Percentiles rank a stretch among this genome's conserved stretches.
phyloP scores from a whole-genome alignment of 2,329 filamentous ascomycete species.

The Colletotrichum sp. region DNA sequence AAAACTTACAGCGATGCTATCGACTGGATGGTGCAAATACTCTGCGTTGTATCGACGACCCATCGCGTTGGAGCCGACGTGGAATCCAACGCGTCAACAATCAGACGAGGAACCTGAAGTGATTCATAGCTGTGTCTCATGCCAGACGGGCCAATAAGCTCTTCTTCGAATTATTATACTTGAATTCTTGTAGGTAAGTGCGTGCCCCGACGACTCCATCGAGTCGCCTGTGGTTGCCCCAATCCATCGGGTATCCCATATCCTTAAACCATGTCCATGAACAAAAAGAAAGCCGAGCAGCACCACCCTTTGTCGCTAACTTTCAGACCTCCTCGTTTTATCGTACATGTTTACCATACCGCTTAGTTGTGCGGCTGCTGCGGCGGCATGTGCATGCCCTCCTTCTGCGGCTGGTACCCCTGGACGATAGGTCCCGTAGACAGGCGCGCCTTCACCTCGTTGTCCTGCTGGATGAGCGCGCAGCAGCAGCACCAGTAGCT shows the following conservation, averaged over 20 bases:
- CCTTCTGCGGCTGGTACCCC: slow-evolving; percentile 41
- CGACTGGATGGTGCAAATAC: background rate
- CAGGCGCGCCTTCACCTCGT: slow-evolving; percentile 47
- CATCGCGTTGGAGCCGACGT: background rate
- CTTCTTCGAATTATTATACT: background rate
- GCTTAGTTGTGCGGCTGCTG: background rate
- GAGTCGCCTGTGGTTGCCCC: background rate
- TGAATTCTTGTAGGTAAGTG: background rate
- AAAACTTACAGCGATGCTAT: background rate
- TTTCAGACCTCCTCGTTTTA: background rate
- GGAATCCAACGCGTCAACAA: background rate
- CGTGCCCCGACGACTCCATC: background rate
- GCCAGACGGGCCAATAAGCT: background rate
- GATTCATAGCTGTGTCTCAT: background rate
- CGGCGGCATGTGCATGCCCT: slow-evolving; percentile 41
- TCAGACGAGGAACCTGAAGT: background rate
- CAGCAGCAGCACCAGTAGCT: slow-evolving; percentile 63
- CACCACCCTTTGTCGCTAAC: background rate
- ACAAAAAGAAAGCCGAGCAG: background rate
- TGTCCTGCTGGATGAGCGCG: slow-evolving; percentile 62
- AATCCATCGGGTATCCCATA: slow-evolving; percentile 10
- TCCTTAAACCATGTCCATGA: background rate
- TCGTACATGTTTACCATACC: no score
- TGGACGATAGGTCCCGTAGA: slow-evolving; percentile 30
- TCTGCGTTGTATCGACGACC: background rate